phyloP scores from a whole-genome alignment of 1,139 yeast genomes.

The Suhomyces taliae region DNA sequence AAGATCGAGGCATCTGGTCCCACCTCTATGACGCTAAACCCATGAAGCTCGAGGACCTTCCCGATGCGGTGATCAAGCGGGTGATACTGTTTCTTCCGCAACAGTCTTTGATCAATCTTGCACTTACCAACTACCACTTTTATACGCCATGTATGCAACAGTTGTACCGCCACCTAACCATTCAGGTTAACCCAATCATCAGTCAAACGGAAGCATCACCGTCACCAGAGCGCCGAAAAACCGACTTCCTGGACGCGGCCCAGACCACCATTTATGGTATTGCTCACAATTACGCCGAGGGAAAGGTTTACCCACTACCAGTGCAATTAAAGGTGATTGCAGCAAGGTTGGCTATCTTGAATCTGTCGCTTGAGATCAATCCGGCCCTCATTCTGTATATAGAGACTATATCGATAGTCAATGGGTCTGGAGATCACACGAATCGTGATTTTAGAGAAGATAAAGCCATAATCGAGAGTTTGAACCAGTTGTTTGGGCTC shows the following conservation, averaged over 20 bases:
- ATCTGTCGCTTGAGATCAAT: constrained; percentile 29
- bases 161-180: constrained; percentile 30
- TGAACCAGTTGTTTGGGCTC: constrained; percentile 11
- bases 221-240: constrained; percentile 12
- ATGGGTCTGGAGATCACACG: constrained; percentile 4
- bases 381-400: constrained; percentile 25
- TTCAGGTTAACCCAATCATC: constrained; percentile 27
- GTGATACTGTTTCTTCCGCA: constrained; percentile 34
- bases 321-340: constrained; percentile 25
- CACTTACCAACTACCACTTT: constrained; percentile 37
- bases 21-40: neutral
- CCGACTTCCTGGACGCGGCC: constrained; percentile 26
- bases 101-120: constrained; percentile 33
- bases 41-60: constrained; percentile 14
- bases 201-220: constrained; percentile 8
- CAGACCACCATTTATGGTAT: constrained; percentile 29
- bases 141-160: constrained; percentile 35
- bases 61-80: constrained; percentile 14
- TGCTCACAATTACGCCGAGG: constrained; percentile 12
- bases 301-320: constrained; percentile 9
- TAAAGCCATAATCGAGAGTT: constrained; percentile 8
- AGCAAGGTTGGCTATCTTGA: constrained; percentile 31
- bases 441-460: constrained; percentile 6
- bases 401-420: constrained; percentile 22
- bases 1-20: too few relatives aligned